These are phyloP conservation scores for Bretschneidera sinensis DNA, from an alignment of 345 rosid species.

Conservation along the genomic window DNA sequence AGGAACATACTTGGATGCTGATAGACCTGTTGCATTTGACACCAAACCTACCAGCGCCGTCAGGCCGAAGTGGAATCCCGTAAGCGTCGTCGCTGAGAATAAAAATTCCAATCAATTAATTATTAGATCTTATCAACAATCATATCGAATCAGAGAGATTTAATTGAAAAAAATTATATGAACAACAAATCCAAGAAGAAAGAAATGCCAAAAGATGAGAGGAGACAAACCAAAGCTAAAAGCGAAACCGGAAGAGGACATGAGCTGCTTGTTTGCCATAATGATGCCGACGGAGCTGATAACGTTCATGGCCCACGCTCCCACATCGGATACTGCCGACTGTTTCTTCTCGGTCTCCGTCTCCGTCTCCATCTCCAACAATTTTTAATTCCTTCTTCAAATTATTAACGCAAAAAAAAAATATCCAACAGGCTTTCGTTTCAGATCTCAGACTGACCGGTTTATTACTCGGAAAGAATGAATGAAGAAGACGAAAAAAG, in stretches of 20 bases:
- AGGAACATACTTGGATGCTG: constrained; percentile 71
- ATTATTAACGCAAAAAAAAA: neutral
- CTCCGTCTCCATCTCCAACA: constrained; percentile 12
- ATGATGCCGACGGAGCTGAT: constrained; percentile 91
- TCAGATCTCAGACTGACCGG: neutral
- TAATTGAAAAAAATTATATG: too few relatives aligned
- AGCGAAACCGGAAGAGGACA: constrained; percentile 72
- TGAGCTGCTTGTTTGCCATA: constrained; percentile 97
- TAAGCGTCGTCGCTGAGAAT: constrained; percentile 84
- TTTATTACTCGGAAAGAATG: too few relatives aligned
- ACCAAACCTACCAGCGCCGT: constrained; percentile 85
- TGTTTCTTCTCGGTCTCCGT: constrained; percentile 60
- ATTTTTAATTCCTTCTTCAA: neutral
- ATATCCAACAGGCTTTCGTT: neutral
- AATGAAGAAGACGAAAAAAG: too few relatives aligned
- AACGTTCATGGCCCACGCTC: constrained; percentile 95
- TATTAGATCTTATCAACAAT: neutral
- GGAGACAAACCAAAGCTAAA: constrained; percentile 67
- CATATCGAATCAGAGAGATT: too few relatives aligned
- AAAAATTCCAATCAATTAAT: constrained; percentile 6
- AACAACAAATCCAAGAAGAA: neutral
- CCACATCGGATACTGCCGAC: constrained; percentile 72
- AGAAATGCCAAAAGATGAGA: constrained; percentile 8
- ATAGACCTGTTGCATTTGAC: constrained; percentile 83
- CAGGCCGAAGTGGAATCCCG: constrained; percentile 86